phyloP scores from a whole-genome alignment of 805 yeast genomes.

The Lachancea sp. region DNA sequence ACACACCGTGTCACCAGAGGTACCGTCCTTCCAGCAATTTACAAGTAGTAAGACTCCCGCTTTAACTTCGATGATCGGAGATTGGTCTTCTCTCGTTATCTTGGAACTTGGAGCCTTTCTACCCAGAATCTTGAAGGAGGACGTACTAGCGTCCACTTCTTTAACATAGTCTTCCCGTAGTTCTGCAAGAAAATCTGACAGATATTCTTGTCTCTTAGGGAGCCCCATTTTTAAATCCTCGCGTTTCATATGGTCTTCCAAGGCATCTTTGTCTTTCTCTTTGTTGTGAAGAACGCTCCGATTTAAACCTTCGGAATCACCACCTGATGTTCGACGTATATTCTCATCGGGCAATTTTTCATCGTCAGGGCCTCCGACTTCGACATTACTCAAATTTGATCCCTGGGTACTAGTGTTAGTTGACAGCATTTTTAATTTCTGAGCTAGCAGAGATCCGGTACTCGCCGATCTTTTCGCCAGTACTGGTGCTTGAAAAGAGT shows the following conservation, averaged over 20 bases:
- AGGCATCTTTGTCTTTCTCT: not conserved
- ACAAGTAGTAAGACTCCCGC: slow-evolving; percentile 23
- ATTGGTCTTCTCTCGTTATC: slow-evolving; percentile 20
- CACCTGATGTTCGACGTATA: not conserved
- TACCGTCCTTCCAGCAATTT: slow-evolving; percentile 28
- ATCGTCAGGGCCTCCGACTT: slow-evolving; percentile 9
- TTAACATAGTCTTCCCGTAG: slow-evolving; percentile 23
- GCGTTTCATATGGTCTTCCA: not conserved
- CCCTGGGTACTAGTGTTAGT: slow-evolving; percentile 4
- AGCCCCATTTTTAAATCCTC: not conserved
- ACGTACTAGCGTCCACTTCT: slow-evolving; percentile 19
- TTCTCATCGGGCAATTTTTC: not conserved
- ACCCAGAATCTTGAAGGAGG: slow-evolving; percentile 24
- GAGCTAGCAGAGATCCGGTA: slow-evolving; percentile 25
- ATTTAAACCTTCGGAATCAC: slow-evolving; percentile 1
- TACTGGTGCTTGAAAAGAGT: not conserved
- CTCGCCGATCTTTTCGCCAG: slow-evolving; percentile 12
- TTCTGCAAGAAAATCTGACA: slow-evolving; percentile 25
- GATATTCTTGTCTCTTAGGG: slow-evolving; percentile 11
- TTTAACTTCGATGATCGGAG: slow-evolving; percentile 26
- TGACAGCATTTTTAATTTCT: slow-evolving; percentile 22
- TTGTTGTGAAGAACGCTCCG: not conserved
- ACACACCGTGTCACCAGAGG: slow-evolving; percentile 29
- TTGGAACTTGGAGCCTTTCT: slow-evolving; percentile 25
- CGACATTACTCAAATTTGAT: slow-evolving; percentile 11